Evolutionary conservation across 148 eudicot species (phyloP), one percentile per base, ranked within the genome.

Genomic region (Amaranthus palmeri): DNA sequence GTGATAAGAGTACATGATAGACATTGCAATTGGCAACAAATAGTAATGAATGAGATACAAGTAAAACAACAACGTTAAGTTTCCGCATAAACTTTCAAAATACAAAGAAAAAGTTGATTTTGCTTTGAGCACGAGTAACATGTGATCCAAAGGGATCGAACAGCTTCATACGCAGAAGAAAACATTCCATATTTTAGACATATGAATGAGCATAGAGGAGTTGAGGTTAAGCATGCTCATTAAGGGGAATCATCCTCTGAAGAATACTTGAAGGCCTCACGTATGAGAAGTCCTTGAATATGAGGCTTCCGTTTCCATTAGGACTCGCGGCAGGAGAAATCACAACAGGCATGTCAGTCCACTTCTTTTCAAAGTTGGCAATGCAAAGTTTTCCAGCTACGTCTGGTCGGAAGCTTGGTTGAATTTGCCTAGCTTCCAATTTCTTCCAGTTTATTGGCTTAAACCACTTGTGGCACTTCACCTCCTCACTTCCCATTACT

Each of bases 281-380:
- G 68, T 93, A 93, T 46, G 82, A 84, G 64, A 93, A 93, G 64
- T 92, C 92, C 76, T 86, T 85, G 79, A 93, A 93, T 60, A 83
- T 51, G 79, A 82, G 85, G 74, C 83, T 84, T 25, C 88, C 90
- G 2, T 49, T 71, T 61, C 63, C 79, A 0, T 79, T 87, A 12
- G 98, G 96, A 79, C 96, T 88, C 67, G 92, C 86, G n/a, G 82
- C 95, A 3, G 96, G 95, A 57, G 98, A 93, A 75, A 90, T 91
- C 12, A 78, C 68, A 68, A 88, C 49, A 6, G 96, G 77, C 96
- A 86, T 88, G 56, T 93, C 87, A 0, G 96, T 93, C 88, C 87
- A 92, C 56, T 84, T 48, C 67, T 82, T 84, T 9, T 93, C 96
- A 45, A 93, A 90, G 84, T 93, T 93, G 43, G 95, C 92, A 10